Conservation (phyloP, 1,139 yeast genomes). For the Diutina neorugosa region DNA sequence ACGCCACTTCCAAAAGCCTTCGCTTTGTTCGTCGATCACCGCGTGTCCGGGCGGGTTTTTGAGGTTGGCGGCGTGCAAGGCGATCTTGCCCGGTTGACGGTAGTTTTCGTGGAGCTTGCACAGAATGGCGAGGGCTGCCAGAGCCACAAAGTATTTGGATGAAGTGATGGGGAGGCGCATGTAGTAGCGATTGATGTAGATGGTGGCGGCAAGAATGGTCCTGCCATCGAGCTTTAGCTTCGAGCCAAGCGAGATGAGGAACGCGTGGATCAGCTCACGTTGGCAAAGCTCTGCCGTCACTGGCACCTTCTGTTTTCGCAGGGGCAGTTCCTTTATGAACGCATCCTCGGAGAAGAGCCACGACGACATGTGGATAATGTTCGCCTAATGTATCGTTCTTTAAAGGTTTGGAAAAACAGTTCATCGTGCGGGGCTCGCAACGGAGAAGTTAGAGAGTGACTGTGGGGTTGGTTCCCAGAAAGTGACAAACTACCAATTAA, state of each 20-base stretch:
- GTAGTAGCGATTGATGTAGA: slow-evolving; percentile 29
- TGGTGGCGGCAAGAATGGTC: slow-evolving; percentile 32
- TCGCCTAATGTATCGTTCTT: not conserved
- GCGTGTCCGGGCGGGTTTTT: slow-evolving; percentile 18
- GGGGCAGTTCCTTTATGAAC: slow-evolving; percentile 22
- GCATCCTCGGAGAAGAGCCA: slow-evolving; percentile 26
- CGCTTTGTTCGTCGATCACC: slow-evolving; percentile 28
- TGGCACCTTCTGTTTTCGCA: slow-evolving; percentile 93
- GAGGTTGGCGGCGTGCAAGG: slow-evolving; percentile 24
- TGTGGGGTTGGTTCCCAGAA: no score
- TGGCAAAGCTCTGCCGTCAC: slow-evolving; percentile 41
- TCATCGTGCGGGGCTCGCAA: not conserved
- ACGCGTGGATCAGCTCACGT: slow-evolving; percentile 30
- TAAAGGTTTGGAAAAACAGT: not conserved
- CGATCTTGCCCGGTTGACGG: slow-evolving; percentile 32
- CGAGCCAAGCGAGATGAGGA: slow-evolving; percentile 26
- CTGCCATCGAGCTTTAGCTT: slow-evolving; percentile 29
- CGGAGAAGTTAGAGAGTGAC: no score
- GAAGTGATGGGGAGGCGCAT: slow-evolving; percentile 32
- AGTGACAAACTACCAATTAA: no score
- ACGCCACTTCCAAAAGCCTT: slow-evolving; percentile 34
- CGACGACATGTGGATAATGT: slow-evolving; percentile 6
- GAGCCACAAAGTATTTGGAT: slow-evolving; percentile 34
- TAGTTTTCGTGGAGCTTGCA: slow-evolving; percentile 33
- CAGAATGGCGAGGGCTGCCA: slow-evolving; percentile 33